Evolutionary conservation across 768 basidiomycete species (phyloP).

Genomic region (Paxillus involutus): DNA sequence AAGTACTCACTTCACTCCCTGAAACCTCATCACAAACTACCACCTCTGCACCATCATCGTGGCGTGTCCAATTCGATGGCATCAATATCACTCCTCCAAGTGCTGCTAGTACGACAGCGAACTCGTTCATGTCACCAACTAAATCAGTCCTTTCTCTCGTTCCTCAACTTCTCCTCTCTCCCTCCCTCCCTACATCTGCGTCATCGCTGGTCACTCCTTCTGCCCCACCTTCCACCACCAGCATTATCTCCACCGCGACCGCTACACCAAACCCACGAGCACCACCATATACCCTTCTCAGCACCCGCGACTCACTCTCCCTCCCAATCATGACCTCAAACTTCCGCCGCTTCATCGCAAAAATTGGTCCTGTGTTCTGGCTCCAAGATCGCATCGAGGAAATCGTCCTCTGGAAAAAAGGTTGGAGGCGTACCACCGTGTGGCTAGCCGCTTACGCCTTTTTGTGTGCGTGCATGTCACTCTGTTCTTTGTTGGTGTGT

Average conservation of each 20-base stretch:
- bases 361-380: constrained; percentile 83
- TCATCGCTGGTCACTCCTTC: background rate
- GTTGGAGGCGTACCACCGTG: constrained; percentile 66
- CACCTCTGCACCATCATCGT: background rate
- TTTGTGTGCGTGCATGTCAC: constrained; percentile 56
- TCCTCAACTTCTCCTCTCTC: constrained; percentile 38
- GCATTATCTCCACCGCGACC: constrained; percentile 17
- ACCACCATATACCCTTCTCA: constrained; percentile 37
- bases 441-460: constrained; percentile 82
- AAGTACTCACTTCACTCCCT: constrained; percentile 43
- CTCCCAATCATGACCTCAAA: constrained; percentile 63
- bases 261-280: constrained; percentile 21
- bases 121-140: constrained; percentile 21
- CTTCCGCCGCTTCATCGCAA: constrained; percentile 77
- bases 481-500: background rate
- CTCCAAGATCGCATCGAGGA: constrained; percentile 87
- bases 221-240: constrained; percentile 1
- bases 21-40: constrained; percentile 28
- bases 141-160: constrained; percentile 36
- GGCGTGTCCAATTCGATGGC: background rate
- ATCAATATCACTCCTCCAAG: constrained; percentile 11
- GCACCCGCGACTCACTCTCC: constrained; percentile 68
- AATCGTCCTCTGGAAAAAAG: constrained; percentile 77
- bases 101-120: constrained; percentile 20
- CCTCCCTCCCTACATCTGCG: constrained; percentile 19